These are phyloP conservation scores for Clitopilus passeckerianus DNA, from an alignment of 768 basidiomycete genomes.

Conservation along the genomic window DNA sequence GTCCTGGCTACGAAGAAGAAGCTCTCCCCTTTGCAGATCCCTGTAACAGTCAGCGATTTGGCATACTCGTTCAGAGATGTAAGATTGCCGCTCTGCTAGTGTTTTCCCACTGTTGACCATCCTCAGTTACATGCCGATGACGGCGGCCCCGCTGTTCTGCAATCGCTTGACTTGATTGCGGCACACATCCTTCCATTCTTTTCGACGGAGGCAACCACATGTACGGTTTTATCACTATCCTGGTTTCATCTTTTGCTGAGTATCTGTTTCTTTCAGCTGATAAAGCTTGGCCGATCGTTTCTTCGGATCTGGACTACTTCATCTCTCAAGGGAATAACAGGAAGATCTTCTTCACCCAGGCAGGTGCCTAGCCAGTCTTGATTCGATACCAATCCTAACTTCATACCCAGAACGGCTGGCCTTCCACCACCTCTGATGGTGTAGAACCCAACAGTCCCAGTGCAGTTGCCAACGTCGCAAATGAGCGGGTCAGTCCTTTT, in stretches of 20 bases:
- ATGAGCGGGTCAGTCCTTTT: conserved; percentile 45
- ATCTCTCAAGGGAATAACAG: conserved; percentile 57
- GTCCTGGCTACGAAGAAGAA: conserved; percentile 43
- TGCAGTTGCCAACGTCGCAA: conserved; percentile 58
- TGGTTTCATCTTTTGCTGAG: background rate
- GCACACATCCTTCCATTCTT: conserved; percentile 74
- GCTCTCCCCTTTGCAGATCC: conserved; percentile 50
- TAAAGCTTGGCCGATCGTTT: conserved; percentile 58
- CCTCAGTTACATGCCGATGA: conserved; percentile 32
- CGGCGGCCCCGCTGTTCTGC: conserved; percentile 49
- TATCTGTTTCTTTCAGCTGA: conserved; percentile 30
- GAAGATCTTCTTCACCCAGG: conserved; percentile 75
- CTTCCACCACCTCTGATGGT: conserved; percentile 54
- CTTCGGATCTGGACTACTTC: conserved; percentile 62
- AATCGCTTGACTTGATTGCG: conserved; percentile 60
- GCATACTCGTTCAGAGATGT: conserved; percentile 53
- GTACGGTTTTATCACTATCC: conserved; percentile 23
- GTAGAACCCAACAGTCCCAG: conserved; percentile 62
- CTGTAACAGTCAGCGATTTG: conserved; percentile 66
- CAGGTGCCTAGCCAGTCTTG: conserved; percentile 13
- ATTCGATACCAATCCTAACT: background rate
- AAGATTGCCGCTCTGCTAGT: background rate
- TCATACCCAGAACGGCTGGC: conserved; percentile 68
- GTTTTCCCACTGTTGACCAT: background rate
- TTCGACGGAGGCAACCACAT: conserved; percentile 46